A percentile compares a stretch with the other conserved stretches of the same genome.
phyloP scores from a whole-genome alignment of 257 asterid genomes.

The Lavandula angustifolia region DNA sequence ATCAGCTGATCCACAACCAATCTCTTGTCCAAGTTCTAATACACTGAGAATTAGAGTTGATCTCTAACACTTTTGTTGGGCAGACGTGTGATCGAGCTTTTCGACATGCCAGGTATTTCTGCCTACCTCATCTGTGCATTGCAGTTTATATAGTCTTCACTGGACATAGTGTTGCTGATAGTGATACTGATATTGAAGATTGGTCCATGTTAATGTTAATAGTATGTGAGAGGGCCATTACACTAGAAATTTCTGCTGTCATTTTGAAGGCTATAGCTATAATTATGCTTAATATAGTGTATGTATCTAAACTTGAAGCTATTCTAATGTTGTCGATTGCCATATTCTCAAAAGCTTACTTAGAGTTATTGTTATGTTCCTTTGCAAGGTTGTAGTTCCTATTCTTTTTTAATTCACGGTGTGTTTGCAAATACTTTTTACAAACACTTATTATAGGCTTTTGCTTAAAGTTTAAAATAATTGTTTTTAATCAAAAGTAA shows the following conservation, averaged over 20 bases:
- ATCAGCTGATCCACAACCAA: constrained; percentile 27
- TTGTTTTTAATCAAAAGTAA: no score
- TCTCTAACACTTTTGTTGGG: neutral
- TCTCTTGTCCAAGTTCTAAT: neutral
- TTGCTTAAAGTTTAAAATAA: no score
- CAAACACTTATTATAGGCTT: no score
- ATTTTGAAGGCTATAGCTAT: neutral
- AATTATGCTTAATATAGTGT: constrained; percentile 15
- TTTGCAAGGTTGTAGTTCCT: no score
- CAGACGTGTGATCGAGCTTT: constrained; percentile 1
- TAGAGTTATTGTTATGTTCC: no score
- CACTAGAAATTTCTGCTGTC: neutral
- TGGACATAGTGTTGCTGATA: neutral
- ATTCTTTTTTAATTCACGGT: no score
- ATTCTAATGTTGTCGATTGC: no score
- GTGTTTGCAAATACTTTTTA: no score
- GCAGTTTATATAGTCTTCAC: neutral
- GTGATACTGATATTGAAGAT: neutral
- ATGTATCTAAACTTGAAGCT: neutral
- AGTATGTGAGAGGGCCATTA: neutral
- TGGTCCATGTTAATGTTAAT: constrained; percentile 20
- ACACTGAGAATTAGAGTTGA: neutral
- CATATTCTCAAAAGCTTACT: no score
- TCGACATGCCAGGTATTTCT: constrained; percentile 23
- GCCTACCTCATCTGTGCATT: constrained; percentile 1